Evolutionary conservation across 164 flowering plant genomes (phyloP).

Genomic region (grape (Vitis vinifera)): DNA sequence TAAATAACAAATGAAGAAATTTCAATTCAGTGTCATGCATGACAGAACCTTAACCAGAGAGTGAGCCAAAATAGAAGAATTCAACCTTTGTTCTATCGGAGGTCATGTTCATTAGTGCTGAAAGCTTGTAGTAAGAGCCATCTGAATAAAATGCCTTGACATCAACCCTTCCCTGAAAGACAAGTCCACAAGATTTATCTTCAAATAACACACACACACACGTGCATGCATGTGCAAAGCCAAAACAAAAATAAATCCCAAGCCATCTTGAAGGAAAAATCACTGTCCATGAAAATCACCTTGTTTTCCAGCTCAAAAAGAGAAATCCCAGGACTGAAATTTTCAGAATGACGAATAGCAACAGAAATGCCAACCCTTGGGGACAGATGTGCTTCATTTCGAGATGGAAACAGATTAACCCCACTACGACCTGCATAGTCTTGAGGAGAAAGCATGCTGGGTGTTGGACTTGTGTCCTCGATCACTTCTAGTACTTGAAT

Average conservation of each 20-base stretch:
- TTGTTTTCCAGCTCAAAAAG: slow-evolving; percentile 94
- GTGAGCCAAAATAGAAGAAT: slow-evolving; percentile 1
- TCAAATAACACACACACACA: too few relatives aligned
- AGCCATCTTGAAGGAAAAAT: too few relatives aligned
- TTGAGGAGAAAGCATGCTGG: slow-evolving; percentile 95
- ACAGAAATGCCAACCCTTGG: slow-evolving; percentile 85
- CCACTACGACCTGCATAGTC: slow-evolving; percentile 72
- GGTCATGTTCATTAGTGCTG: slow-evolving; percentile 75
- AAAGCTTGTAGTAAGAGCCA: slow-evolving; percentile 91
- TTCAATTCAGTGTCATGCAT: not conserved
- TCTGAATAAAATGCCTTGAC: slow-evolving; percentile 74
- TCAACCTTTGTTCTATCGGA: slow-evolving; percentile 97
- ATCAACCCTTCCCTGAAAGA: slow-evolving; percentile 75
- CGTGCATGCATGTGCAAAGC: not conserved
- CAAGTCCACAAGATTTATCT: not conserved
- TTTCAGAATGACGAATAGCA: slow-evolving; percentile 63
- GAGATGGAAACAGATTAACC: slow-evolving; percentile 55
- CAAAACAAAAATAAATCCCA: not conserved
- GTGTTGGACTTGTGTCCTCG: slow-evolving; percentile 68
- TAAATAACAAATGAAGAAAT: not conserved
- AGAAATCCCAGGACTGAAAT: slow-evolving; percentile 85
- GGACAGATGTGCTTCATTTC: slow-evolving; percentile 68
- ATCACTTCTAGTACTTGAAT: slow-evolving; percentile 77
- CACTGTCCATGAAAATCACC: slow-evolving; percentile 37
- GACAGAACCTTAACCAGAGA: not conserved